These are phyloP conservation scores for Nemania diffusa DNA, from an alignment of 2,329 filamentous ascomycete genomes.

Conservation along the genomic window DNA sequence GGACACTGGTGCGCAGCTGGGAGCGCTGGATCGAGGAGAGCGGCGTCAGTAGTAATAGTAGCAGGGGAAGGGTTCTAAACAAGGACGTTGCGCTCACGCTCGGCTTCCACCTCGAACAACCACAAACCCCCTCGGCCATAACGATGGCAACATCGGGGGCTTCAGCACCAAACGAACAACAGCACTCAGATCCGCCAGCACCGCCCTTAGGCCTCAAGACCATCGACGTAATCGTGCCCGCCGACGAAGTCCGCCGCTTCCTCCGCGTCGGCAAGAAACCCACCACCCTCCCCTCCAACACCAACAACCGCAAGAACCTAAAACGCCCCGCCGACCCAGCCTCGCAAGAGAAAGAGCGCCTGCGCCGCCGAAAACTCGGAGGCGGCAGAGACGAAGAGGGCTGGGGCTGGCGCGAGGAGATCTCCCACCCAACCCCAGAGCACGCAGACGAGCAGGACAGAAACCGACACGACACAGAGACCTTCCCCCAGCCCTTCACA, in stretches of 20 bases:
- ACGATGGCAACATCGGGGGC: not conserved
- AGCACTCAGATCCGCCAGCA: not conserved
- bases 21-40: conserved; percentile 61
- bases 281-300: too few species aligned
- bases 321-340: conserved; percentile 45
- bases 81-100: conserved; percentile 64
- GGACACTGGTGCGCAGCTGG: conserved; percentile 60
- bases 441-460: not conserved
- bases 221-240: conserved; percentile 64
- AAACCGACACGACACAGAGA: conserved; percentile 1
- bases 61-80: conserved; percentile 46
- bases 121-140: not conserved
- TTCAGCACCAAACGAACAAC: not conserved
- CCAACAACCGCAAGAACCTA: not conserved
- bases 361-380: conserved; percentile 57
- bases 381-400: conserved; percentile 62
- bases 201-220: conserved; percentile 52
- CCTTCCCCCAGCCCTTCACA: conserved; percentile 57
- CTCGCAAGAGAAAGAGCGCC: conserved; percentile 18
- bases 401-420: conserved; percentile 58
- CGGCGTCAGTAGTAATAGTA: conserved; percentile 48
- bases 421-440: not conserved
- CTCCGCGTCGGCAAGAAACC: conserved; percentile 51
- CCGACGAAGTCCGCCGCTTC: conserved; percentile 60
- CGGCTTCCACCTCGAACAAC: conserved; percentile 59